phyloP scores from a whole-genome alignment of 2,329 filamentous ascomycete species.

The Aspergillus viridinutans region DNA sequence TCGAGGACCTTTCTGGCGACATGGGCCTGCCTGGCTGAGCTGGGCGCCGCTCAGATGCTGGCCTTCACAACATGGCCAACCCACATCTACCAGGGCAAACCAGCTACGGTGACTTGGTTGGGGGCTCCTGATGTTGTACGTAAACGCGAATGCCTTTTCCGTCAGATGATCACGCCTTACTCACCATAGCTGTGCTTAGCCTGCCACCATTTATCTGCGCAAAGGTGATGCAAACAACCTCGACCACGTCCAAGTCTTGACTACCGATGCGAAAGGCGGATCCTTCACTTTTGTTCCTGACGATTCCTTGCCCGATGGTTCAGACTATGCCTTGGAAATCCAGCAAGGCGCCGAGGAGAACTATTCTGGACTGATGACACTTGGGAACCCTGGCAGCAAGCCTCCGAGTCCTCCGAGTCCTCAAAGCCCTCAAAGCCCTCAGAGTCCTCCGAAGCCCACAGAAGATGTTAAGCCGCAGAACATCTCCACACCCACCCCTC shows the following conservation, averaged over 20 bases:
- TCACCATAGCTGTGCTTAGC: slow-evolving; percentile 26
- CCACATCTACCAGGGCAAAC: slow-evolving; percentile 47
- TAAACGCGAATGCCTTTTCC: not conserved
- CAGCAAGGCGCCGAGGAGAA: slow-evolving; percentile 49
- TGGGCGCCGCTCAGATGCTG: slow-evolving; percentile 47
- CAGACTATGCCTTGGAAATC: slow-evolving; percentile 59
- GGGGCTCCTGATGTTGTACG: slow-evolving; percentile 38
- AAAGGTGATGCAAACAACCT: slow-evolving; percentile 51
- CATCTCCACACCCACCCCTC: not conserved
- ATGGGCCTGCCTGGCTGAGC: slow-evolving; percentile 38
- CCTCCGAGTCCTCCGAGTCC: slow-evolving; percentile 6
- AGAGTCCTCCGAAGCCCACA: not conserved
- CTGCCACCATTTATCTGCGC: slow-evolving; percentile 54
- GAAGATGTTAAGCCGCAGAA: not conserved
- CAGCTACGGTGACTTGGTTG: slow-evolving; percentile 47
- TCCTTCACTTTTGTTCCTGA: slow-evolving; percentile 51
- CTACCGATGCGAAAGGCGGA: slow-evolving; percentile 43
- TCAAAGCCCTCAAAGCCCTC: not conserved
- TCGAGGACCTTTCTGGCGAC: slow-evolving; percentile 45
- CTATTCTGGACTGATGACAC: slow-evolving; percentile 52
- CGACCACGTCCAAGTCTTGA: slow-evolving; percentile 47
- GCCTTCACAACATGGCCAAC: slow-evolving; percentile 51
- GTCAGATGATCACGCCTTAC: not conserved
- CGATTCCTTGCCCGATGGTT: slow-evolving; percentile 38
- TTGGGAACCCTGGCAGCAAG: slow-evolving; percentile 34